phyloP scores from a whole-genome alignment of 2,329 filamentous ascomycete species.

The Beauveria scarabaeidicola region DNA sequence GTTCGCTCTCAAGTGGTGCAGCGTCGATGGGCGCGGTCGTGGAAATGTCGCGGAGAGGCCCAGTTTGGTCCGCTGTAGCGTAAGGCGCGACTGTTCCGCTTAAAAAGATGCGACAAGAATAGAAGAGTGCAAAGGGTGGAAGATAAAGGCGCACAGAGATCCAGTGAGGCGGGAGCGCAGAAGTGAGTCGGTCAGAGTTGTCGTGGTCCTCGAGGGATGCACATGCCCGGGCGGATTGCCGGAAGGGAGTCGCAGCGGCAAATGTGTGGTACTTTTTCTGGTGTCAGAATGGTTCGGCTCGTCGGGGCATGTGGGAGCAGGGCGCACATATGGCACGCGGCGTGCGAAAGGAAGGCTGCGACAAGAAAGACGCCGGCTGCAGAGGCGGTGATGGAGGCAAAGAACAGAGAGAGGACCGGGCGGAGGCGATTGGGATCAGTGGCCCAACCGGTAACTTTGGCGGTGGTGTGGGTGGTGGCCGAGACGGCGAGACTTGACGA shows the following conservation, averaged over 20 bases:
- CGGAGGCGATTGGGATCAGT: background rate
- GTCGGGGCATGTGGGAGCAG: background rate
- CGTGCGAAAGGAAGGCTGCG: background rate
- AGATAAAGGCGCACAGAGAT: background rate
- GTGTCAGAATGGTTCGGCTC: conserved; percentile 1
- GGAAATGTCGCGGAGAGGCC: background rate
- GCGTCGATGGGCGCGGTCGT: background rate
- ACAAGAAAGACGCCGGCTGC: background rate
- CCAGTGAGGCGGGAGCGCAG: background rate
- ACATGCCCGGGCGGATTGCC: background rate
- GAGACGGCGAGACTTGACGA: conserved; percentile 5
- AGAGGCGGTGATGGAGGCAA: conserved; percentile 7
- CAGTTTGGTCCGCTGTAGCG: background rate
- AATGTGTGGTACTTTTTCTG: background rate
- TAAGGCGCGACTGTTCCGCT: background rate
- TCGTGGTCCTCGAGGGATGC: conserved; percentile 2
- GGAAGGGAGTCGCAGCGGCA: background rate
- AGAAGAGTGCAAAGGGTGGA: background rate
- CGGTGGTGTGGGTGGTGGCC: conserved; percentile 6
- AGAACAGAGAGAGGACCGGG: background rate
- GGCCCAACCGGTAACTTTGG: background rate
- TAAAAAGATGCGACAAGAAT: background rate
- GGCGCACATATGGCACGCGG: background rate
- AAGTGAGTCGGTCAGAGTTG: conserved; percentile 2
- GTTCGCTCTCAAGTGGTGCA: background rate